A percentile compares a stretch with the other conserved stretches of the same genome.
phyloP scores from a whole-genome alignment of 2,329 filamentous ascomycete genomes.

The Elsinoe fawcettii region DNA sequence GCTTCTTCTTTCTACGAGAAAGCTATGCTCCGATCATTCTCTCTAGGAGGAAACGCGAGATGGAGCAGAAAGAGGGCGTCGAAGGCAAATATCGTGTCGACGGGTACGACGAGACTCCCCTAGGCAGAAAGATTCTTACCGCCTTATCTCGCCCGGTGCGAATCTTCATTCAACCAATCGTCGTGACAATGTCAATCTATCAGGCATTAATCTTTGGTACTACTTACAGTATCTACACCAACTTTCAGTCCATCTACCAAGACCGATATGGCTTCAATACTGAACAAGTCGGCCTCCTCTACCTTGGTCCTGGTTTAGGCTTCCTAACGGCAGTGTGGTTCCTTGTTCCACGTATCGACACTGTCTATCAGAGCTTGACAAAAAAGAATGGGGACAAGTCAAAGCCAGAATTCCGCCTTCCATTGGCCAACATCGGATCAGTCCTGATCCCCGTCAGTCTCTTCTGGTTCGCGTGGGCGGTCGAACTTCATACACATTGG shows the following conservation, averaged over 20 bases:
- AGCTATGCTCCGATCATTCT: slow-evolving; percentile 39
- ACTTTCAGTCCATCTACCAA: slow-evolving; percentile 41
- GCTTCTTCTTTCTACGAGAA: slow-evolving; percentile 39
- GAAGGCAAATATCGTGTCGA: slow-evolving; percentile 36
- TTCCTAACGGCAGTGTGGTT: slow-evolving; percentile 40
- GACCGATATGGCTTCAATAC: slow-evolving; percentile 39
- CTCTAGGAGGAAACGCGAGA: slow-evolving; percentile 27
- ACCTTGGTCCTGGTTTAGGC: slow-evolving; percentile 38
- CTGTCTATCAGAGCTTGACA: slow-evolving; percentile 39
- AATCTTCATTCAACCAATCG: slow-evolving; percentile 40
- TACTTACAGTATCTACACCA: slow-evolving; percentile 42
- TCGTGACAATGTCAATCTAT: slow-evolving; percentile 39
- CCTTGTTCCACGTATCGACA: slow-evolving; percentile 41
- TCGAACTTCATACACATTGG: slow-evolving; percentile 37
- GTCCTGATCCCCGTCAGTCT: slow-evolving; percentile 37
- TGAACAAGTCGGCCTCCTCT: slow-evolving; percentile 40
- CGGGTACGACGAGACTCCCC: slow-evolving; percentile 35
- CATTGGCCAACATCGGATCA: slow-evolving; percentile 40
- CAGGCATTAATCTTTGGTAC: slow-evolving; percentile 43
- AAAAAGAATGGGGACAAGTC: slow-evolving; percentile 34
- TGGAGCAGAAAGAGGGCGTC: slow-evolving; percentile 29
- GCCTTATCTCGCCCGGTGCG: slow-evolving; percentile 35
- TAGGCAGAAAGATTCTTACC: slow-evolving; percentile 31
- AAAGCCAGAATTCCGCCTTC: slow-evolving; percentile 38
- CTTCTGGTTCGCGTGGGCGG: slow-evolving; percentile 40